phyloP scores from a whole-genome alignment of 2,329 filamentous ascomycete genomes.

The Pestalotiopsis fici region DNA sequence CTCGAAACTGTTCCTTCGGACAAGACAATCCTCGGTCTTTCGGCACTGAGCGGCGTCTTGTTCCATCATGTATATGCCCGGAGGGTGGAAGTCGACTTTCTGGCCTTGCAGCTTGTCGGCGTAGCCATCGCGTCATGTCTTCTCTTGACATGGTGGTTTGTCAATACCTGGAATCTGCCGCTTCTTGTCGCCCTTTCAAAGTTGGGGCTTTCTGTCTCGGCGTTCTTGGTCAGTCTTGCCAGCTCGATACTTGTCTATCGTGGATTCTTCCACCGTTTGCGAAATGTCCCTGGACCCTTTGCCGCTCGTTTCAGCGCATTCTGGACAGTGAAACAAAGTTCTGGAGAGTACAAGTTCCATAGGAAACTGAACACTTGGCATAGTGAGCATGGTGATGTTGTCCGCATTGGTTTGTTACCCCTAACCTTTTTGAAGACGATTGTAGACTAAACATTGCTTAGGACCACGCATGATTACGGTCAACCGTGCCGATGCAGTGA shows the following conservation, averaged over 20 bases:
- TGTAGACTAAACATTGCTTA: neutral
- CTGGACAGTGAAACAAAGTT: conserved; percentile 7
- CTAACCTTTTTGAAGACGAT: neutral
- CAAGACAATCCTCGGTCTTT: neutral
- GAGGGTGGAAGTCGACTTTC: conserved; percentile 11
- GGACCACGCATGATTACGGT: conserved; percentile 11
- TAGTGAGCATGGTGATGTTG: conserved; percentile 10
- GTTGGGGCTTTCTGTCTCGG: neutral
- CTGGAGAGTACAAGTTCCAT: conserved; percentile 11
- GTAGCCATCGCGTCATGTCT: neutral
- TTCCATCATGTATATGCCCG: conserved; percentile 14
- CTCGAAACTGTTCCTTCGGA: neutral
- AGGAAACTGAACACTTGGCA: conserved; percentile 1
- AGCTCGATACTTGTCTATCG: conserved; percentile 11
- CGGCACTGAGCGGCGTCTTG: neutral
- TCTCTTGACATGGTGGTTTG: neutral
- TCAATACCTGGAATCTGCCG: neutral
- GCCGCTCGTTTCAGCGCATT: conserved; percentile 10
- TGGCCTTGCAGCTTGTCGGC: neutral
- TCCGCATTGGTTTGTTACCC: conserved; percentile 9
- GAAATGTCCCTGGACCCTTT: conserved; percentile 10
- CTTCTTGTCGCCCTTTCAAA: neutral
- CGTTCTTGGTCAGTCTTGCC: neutral
- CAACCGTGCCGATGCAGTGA: conserved; percentile 10
- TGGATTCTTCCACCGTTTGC: conserved; percentile 10